phyloP scores from a whole-genome alignment of 1,284 basidiomycete species.

The Ganoderma multipileum region DNA sequence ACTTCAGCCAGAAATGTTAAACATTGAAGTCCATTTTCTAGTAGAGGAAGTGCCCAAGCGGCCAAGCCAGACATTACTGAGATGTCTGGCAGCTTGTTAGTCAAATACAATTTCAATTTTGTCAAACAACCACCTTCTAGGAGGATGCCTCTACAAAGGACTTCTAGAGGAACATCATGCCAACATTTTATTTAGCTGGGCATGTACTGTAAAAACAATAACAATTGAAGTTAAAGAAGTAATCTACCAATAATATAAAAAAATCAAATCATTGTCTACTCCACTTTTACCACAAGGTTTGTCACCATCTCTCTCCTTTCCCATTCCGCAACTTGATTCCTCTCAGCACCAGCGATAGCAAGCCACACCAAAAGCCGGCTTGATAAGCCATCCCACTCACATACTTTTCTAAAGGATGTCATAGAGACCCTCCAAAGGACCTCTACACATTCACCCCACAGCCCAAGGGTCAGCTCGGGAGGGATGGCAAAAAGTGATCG shows the following conservation, averaged over 20 bases:
- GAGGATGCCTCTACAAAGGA: too few species aligned
- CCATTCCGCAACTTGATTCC: conserved; percentile 38
- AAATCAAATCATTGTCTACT: neutral
- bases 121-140: too few species aligned
- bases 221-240: too few species aligned
- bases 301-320: conserved; percentile 33
- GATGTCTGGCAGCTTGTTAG: too few species aligned
- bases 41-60: too few species aligned
- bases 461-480: conserved; percentile 35
- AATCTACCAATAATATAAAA: neutral
- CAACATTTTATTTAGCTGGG: too few species aligned
- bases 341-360: conserved; percentile 47
- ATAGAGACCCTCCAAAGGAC: conserved; percentile 65
- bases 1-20: too few species aligned
- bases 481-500: conserved; percentile 47
- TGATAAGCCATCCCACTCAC: conserved; percentile 60
- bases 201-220: too few species aligned
- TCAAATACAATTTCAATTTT: too few species aligned
- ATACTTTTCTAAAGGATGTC: conserved; percentile 42
- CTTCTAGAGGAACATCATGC: too few species aligned
- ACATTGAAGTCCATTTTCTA: too few species aligned
- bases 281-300: conserved; percentile 13
- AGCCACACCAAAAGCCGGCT: conserved; percentile 63
- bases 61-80: too few species aligned
- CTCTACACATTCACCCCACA: conserved; percentile 65